Percentiles rank a stretch among this genome's conserved stretches.
Conservation (phyloP, 345 rosid genomes). For the Salix caprea region DNA sequence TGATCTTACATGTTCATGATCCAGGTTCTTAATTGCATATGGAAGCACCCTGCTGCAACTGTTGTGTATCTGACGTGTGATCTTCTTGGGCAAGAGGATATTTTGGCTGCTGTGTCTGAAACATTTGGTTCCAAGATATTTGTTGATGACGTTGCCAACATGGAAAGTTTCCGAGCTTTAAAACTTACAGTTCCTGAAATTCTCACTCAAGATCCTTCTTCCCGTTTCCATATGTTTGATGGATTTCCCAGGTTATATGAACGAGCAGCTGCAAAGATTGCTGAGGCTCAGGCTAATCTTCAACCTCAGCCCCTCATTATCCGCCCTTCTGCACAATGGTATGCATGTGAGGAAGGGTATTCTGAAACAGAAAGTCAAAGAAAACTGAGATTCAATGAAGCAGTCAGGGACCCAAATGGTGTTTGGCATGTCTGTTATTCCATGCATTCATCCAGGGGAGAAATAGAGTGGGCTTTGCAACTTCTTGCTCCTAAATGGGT, state of each 20-base stretch:
- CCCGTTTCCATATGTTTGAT: constrained; percentile 62
- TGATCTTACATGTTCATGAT: constrained; percentile 10
- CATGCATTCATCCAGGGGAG: constrained; percentile 80
- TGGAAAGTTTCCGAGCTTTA: constrained; percentile 46
- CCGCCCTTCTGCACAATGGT: constrained; percentile 86
- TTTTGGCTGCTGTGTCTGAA: constrained; percentile 45
- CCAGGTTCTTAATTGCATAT: constrained; percentile 75
- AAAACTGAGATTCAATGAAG: constrained; percentile 55
- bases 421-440: constrained; percentile 92
- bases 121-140: constrained; percentile 81
- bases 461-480: constrained; percentile 65
- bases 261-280: constrained; percentile 56
- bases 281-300: constrained; percentile 56
- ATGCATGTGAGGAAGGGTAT: constrained; percentile 56
- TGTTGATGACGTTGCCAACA: constrained; percentile 51
- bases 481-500: constrained; percentile 76
- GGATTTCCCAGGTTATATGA: constrained; percentile 70
- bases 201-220: constrained; percentile 58
- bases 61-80: constrained; percentile 69
- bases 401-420: constrained; percentile 68
- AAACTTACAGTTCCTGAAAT: constrained; percentile 53
- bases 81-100: constrained; percentile 83
- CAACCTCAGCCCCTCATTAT: constrained; percentile 71
- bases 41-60: constrained; percentile 72
- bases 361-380: constrained; percentile 28